Percentiles rank a stretch among this genome's conserved stretches.
These are phyloP conservation scores for Fragaria nilgerrensis DNA, from an alignment of 306 rosid genomes.

Conservation along the genomic window DNA sequence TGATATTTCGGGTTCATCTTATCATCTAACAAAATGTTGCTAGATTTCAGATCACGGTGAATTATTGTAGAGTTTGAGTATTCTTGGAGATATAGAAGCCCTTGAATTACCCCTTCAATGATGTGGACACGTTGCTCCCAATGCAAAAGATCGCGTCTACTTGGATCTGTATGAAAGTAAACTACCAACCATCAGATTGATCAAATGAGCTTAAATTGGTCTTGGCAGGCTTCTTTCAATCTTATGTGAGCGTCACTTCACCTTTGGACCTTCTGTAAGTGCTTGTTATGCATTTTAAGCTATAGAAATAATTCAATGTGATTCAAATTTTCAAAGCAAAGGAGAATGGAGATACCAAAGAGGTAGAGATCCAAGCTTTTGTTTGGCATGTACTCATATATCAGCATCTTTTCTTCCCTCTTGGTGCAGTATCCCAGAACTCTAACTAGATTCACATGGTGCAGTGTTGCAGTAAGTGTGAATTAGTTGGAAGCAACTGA, in stretches of 20 bases:
- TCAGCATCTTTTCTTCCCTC: constrained; percentile 45
- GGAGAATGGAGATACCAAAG: constrained; percentile 25
- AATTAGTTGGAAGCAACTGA: too few species aligned
- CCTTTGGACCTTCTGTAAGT: too few species aligned
- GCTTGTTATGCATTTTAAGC: background rate
- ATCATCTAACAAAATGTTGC: constrained; percentile 27
- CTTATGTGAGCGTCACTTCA: too few species aligned
- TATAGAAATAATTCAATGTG: background rate
- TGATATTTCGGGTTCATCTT: constrained; percentile 34
- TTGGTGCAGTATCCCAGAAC: constrained; percentile 47
- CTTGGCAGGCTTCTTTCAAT: background rate
- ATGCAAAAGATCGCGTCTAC: constrained; percentile 4
- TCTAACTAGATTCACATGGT: constrained; percentile 55
- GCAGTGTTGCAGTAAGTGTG: constrained; percentile 51
- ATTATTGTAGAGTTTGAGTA: constrained; percentile 31
- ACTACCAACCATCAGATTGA: background rate
- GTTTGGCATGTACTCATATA: constrained; percentile 51
- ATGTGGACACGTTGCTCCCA: constrained; percentile 27
- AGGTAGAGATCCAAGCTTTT: constrained; percentile 52
- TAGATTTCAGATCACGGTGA: constrained; percentile 36
- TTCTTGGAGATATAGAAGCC: constrained; percentile 43
- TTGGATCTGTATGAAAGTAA: constrained; percentile 18
- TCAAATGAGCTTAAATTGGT: background rate
- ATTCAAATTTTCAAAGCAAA: background rate
- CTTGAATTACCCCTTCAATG: constrained; percentile 38